Percentiles rank a stretch among this genome's conserved stretches.
Conservation (phyloP, 176 grass and related monocot species). For the Puccinellia tenuiflora region DNA sequence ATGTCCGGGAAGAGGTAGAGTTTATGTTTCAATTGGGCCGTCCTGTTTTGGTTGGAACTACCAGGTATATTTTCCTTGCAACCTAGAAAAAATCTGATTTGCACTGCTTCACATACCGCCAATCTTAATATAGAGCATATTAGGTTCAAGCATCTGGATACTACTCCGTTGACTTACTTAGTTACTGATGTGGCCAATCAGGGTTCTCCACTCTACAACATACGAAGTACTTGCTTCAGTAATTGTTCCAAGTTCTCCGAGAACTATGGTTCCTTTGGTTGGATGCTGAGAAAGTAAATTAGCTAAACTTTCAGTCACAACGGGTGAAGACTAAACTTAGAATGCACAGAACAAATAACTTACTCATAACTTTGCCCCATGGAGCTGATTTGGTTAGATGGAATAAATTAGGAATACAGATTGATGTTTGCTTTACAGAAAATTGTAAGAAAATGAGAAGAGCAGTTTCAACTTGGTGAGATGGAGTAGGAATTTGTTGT, state of each 20-base stretch:
- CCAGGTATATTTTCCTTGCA: constrained; percentile 54
- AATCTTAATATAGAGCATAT: neutral
- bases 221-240: neutral
- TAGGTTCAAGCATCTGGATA: neutral
- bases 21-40: constrained; percentile 80
- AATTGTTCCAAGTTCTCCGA: neutral
- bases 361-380: neutral
- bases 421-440: neutral
- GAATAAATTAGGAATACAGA: neutral
- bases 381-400: neutral
- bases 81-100: neutral
- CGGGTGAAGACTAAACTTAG: neutral
- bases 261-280: neutral
- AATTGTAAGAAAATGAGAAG: neutral
- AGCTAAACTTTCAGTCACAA: neutral
- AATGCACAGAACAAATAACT: neutral
- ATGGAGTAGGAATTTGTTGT: neutral
- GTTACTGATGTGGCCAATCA: neutral
- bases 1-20: constrained; percentile 82
- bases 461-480: neutral
- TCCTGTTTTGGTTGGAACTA: constrained; percentile 94
- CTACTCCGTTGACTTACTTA: neutral
- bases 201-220: neutral
- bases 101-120: neutral
- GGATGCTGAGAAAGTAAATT: neutral